Evolutionary conservation across 805 yeast genomes (phyloP), one percentile per base, ranked within the genome.

Genomic region (Saturnispora bothae): DNA sequence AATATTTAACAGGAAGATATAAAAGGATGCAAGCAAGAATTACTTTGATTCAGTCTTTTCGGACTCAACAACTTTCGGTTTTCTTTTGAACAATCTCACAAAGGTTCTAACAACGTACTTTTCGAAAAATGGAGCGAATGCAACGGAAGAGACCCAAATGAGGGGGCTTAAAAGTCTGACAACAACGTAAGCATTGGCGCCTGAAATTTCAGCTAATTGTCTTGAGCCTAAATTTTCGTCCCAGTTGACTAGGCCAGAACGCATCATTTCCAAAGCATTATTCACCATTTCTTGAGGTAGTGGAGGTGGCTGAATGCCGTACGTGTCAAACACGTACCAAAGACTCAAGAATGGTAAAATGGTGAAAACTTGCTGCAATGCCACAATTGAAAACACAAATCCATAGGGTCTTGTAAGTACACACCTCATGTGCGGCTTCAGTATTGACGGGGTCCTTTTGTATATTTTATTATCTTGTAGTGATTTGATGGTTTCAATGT

Each of bases 281-380:
- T 61, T 63, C 12, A 71, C 50, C 4, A 68, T 65, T 58, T 72
- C 69, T n/a, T 63, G 54, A 0, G 78, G 75, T 15, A 71, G 49
- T 33, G 68, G 69, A 22, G 67, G 39, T 1, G 77, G 73, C 7
- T 64, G 46, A 41, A 59, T 50, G 33, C 61, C 59, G 22, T 57
- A 58, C 38, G 69, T 60, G 48, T 71, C 70, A 44, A 69, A 61
- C 4, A 60, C 42, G 41, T 63, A 70, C 78, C 79, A 73, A 4
- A 72, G 44, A 0, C 68, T 65, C 4, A 71, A 47, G 36, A 73
- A 63, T 5, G 79, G 79, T 15, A 69, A 61, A 3, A 73, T 60
- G 1, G 76, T 76, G 0, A 76, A 62, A 34, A 69, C 50, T 47
- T 73, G 78, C 44, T 73, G 79, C 13, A 73, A 57, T 10, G 71